These are phyloP conservation scores for Mycena leptocephala DNA, from an alignment of 768 basidiomycete species.

Conservation along the genomic window DNA sequence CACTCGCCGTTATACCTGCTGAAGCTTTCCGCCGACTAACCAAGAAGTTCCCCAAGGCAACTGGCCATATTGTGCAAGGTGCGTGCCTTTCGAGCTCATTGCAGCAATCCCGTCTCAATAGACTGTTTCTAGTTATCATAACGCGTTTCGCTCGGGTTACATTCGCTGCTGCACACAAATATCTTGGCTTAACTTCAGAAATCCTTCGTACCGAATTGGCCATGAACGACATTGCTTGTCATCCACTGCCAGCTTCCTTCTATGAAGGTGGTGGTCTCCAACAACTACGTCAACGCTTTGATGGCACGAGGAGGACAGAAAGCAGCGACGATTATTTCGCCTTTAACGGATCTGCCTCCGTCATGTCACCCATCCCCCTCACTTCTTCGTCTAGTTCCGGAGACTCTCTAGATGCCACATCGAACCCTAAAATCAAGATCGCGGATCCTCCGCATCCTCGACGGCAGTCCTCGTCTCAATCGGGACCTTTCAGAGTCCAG, in stretches of 20 bases:
- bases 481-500: slow-evolving; percentile 34
- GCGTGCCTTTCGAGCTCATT: slow-evolving; percentile 28
- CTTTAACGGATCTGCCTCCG: slow-evolving; percentile 47
- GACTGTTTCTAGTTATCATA: slow-evolving; percentile 78
- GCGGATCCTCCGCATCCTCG: slow-evolving; percentile 38
- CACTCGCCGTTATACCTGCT: slow-evolving; percentile 98
- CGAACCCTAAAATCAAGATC: slow-evolving; percentile 38
- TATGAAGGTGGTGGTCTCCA: slow-evolving; percentile 95
- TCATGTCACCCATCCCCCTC: slow-evolving; percentile 42
- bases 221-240: slow-evolving; percentile 97
- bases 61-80: slow-evolving; percentile 97
- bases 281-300: slow-evolving; percentile 92
- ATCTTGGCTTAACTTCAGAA: slow-evolving; percentile 95
- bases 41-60: slow-evolving; percentile 97
- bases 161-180: slow-evolving; percentile 97
- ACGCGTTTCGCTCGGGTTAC: slow-evolving; percentile 98
- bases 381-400: slow-evolving; percentile 47
- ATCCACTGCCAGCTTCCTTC: slow-evolving; percentile 92
- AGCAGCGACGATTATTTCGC: slow-evolving; percentile 75
- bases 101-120: slow-evolving; percentile 19
- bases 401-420: slow-evolving; percentile 34
- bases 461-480: slow-evolving; percentile 33
- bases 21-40: slow-evolving; percentile 96
- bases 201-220: slow-evolving; percentile 97
- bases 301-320: slow-evolving; percentile 68